A percentile compares a stretch with the other conserved stretches of the same genome.
These are phyloP conservation scores for Fomitopsis schrenkii DNA, from an alignment of 1,284 basidiomycete genomes.

Conservation along the genomic window DNA sequence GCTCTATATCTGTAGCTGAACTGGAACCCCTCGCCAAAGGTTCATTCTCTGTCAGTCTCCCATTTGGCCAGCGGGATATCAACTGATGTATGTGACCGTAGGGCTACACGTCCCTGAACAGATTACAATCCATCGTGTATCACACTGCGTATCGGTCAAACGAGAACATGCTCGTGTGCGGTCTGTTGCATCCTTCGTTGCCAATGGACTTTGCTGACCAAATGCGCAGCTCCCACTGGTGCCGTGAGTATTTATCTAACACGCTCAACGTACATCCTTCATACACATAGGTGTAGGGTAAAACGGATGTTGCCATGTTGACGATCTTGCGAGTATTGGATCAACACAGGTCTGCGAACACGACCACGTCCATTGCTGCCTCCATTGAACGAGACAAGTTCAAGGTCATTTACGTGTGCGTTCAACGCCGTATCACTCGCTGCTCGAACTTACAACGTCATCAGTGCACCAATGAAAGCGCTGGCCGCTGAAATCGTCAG, in stretches of 20 bases:
- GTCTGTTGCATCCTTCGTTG: conserved; percentile 39
- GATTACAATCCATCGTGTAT: conserved; percentile 95
- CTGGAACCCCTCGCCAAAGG: conserved; percentile 78
- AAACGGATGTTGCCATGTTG: conserved; percentile 99
- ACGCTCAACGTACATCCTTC: not conserved
- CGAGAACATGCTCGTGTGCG: conserved; percentile 96
- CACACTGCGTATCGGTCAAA: conserved; percentile 92
- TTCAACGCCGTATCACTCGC: conserved; percentile 3
- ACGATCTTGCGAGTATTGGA: conserved; percentile 86
- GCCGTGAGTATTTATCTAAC: conserved; percentile 55
- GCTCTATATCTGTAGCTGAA: conserved; percentile 69
- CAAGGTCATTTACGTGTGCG: conserved; percentile 96
- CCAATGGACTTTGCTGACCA: not conserved
- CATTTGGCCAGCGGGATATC: not conserved
- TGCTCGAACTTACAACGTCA: not conserved
- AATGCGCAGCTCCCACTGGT: conserved; percentile 80
- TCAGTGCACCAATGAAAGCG: conserved; percentile 96
- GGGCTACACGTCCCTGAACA: conserved; percentile 87
- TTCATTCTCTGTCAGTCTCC: conserved; percentile 77
- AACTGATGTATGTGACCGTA: conserved; percentile 24
- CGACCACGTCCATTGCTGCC: conserved; percentile 38
- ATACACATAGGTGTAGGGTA: conserved; percentile 59
- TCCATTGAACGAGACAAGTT: conserved; percentile 73
- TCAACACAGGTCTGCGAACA: conserved; percentile 51
- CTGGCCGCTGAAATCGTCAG: conserved; percentile 94